Percentiles rank a stretch among this genome's conserved stretches.
Conservation (phyloP, 305 asterid species). For the Fraxinus baroniana region DNA sequence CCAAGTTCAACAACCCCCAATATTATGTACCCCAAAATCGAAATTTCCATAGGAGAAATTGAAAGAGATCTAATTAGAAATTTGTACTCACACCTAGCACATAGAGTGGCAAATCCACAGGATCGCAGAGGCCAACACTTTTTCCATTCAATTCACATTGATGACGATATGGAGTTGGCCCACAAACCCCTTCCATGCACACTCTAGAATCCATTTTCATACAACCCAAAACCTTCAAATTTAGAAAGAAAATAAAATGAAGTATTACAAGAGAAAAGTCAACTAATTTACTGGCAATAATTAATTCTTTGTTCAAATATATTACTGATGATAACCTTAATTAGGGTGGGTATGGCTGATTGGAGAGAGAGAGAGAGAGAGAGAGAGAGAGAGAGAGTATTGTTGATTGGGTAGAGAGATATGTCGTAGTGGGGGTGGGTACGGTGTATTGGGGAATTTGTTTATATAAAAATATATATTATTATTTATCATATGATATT, state of each 20-base stretch:
- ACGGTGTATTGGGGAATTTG: no score
- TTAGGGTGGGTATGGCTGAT: no score
- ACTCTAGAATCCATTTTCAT: slow-evolving; percentile 46
- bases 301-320: neutral
- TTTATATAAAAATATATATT: no score
- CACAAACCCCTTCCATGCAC: slow-evolving; percentile 78
- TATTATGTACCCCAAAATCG: neutral
- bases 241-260: neutral
- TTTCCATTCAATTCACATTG: slow-evolving; percentile 43
- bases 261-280: neutral
- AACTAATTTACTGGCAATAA: neutral
- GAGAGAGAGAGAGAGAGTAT: no score
- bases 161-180: slow-evolving; percentile 29
- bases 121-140: slow-evolving; percentile 86
- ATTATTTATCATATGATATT: no score
- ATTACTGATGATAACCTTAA: neutral
- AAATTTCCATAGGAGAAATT: neutral
- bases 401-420: no score
- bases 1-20: neutral
- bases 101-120: slow-evolving; percentile 69
- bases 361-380: no score
- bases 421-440: no score
- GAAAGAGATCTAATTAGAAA: neutral
- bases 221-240: slow-evolving; percentile 10
- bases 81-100: slow-evolving; percentile 69